Conservation (phyloP, 768 basidiomycete species). For the Royoungia palumana region DNA sequence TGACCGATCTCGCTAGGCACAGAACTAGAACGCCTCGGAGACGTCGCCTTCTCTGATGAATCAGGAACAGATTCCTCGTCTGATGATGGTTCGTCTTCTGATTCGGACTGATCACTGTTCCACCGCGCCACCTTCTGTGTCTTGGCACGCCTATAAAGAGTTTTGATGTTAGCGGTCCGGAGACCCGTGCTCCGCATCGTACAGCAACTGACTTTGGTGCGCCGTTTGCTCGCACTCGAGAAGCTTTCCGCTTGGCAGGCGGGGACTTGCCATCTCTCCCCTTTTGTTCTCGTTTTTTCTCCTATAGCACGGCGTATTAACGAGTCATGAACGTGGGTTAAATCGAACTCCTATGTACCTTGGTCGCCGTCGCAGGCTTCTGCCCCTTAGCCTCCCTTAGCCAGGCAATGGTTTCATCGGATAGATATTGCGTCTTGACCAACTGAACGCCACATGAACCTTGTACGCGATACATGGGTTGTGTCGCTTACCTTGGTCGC, state of each 20-base stretch:
- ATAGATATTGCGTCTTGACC: constrained; percentile 62
- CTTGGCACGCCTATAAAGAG: constrained; percentile 25
- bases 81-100: constrained; percentile 25
- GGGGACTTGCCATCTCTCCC: constrained; percentile 53
- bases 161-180: constrained; percentile 6
- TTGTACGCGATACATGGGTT: neutral
- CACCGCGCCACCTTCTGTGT: constrained; percentile 27
- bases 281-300: constrained; percentile 33
- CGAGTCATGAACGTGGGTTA: neutral
- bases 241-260: constrained; percentile 52
- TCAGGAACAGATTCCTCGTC: constrained; percentile 37
- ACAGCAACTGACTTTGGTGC: constrained; percentile 21
- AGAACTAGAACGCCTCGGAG: constrained; percentile 28
- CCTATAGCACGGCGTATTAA: constrained; percentile 22
- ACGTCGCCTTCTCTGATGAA: constrained; percentile 33
- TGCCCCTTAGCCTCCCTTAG: constrained; percentile 45
- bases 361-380: constrained; percentile 32
- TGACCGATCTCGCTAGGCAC: constrained; percentile 38
- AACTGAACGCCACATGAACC: constrained; percentile 41
- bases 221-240: constrained; percentile 30
- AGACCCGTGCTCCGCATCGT: neutral
- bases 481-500: constrained; percentile 52
- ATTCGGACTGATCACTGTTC: constrained; percentile 33
- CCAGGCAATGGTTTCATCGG: constrained; percentile 57
- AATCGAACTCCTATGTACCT: constrained; percentile 21